A percentile compares a stretch with the other conserved stretches of the same genome.
Conservation (phyloP, 371 early-diverging fungal species). For the Zopfochytrium polystomum region DNA sequence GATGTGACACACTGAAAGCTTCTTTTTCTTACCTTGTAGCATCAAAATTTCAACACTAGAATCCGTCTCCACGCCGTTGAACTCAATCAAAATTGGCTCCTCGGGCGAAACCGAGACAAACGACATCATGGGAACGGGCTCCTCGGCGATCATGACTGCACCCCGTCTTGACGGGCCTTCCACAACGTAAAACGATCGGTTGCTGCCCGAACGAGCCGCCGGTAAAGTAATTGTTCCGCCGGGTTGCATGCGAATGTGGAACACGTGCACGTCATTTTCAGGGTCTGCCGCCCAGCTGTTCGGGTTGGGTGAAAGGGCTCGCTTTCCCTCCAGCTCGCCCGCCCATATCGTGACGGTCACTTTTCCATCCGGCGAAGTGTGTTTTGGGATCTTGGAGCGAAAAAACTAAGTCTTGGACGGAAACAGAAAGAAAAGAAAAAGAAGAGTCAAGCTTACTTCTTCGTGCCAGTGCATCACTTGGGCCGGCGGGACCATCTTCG, state of each 20-base stretch:
- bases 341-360: constrained; percentile 19
- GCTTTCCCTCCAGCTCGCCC: constrained; percentile 16
- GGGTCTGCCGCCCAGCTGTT: constrained; percentile 12
- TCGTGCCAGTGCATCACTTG: constrained; percentile 30
- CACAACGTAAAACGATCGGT: constrained; percentile 13
- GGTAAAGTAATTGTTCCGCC: constrained; percentile 13
- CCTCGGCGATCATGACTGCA: constrained; percentile 3
- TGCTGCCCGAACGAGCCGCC: constrained; percentile 3
- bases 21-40: constrained; percentile 29
- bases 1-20: too few species aligned
- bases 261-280: constrained; percentile 15
- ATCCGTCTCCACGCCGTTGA: constrained; percentile 6
- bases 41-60: constrained; percentile 13
- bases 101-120: constrained; percentile 10
- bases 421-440: too few species aligned
- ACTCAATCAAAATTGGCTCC: constrained; percentile 2
- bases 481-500: constrained; percentile 66
- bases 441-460: too few species aligned
- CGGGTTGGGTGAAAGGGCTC: constrained; percentile 14
- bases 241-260: constrained; percentile 12
- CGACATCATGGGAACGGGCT: not conserved
- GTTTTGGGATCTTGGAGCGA: constrained; percentile 14
- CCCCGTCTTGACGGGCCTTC: constrained; percentile 5
- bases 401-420: too few species aligned
- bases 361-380: constrained; percentile 12